Conservation (phyloP, 768 basidiomycete species). For the Gymnopilus dilepis region DNA sequence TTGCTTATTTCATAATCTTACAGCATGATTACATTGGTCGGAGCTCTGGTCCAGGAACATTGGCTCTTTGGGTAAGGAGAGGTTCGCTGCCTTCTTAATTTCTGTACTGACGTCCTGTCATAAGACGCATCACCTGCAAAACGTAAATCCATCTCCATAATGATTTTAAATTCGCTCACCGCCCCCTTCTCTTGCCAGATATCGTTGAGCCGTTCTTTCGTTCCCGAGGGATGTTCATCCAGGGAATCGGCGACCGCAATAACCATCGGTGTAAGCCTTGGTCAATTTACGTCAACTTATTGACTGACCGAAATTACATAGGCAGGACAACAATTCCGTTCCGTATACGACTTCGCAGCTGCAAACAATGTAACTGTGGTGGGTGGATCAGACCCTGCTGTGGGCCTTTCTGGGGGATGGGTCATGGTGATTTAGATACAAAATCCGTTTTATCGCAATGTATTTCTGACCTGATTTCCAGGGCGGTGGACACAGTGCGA, state of each 20-base stretch:
- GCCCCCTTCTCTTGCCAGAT: conserved; percentile 31
- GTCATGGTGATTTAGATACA: conserved; percentile 26
- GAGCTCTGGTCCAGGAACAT: conserved; percentile 48
- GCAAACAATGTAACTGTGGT: conserved; percentile 49
- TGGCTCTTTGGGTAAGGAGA: conserved; percentile 48
- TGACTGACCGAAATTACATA: conserved; percentile 18
- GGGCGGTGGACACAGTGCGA: conserved; percentile 50
- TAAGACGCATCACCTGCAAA: conserved; percentile 47
- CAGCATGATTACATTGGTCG: conserved; percentile 57
- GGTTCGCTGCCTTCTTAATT: background rate
- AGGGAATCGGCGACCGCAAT: conserved; percentile 29
- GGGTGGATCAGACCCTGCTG: conserved; percentile 36
- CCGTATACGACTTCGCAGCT: conserved; percentile 51
- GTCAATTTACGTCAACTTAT: background rate
- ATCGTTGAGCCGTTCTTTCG: conserved; percentile 38
- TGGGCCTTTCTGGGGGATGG: conserved; percentile 43
- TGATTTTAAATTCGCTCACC: background rate
- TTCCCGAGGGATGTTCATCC: conserved; percentile 39
- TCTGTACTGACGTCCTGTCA: background rate
- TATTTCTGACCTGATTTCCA: conserved; percentile 7
- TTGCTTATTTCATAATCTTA: background rate
- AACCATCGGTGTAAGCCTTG: conserved; percentile 40
- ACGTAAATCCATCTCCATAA: conserved; percentile 26
- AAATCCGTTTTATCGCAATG: no score
- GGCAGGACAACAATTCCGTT: conserved; percentile 52